phyloP scores from a whole-genome alignment of 2,329 filamentous ascomycete species.

The Pleoardoris graminearum region DNA sequence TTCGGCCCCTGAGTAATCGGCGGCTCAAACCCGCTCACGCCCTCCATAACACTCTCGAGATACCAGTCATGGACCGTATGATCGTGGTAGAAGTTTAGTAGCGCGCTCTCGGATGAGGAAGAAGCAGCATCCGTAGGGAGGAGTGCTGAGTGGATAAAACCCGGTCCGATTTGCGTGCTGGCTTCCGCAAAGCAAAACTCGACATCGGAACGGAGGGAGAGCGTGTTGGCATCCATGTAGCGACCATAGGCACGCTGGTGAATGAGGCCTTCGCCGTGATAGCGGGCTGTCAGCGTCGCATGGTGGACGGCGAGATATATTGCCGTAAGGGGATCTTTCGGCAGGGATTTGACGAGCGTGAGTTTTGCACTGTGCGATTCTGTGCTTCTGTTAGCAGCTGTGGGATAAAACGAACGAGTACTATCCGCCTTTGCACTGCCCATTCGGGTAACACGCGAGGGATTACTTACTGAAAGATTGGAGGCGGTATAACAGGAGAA shows the following conservation, averaged over 20 bases:
- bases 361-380: conserved; percentile 20
- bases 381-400: conserved; percentile 13
- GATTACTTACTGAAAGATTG: conserved; percentile 19
- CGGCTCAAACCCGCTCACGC: conserved; percentile 24
- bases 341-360: conserved; percentile 26
- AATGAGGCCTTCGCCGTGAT: conserved; percentile 38
- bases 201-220: conserved; percentile 33
- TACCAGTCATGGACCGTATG: conserved; percentile 32
- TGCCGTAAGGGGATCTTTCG: conserved; percentile 28
- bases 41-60: conserved; percentile 20
- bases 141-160: conserved; percentile 31
- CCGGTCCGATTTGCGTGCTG: conserved; percentile 26
- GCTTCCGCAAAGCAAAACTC: conserved; percentile 39
- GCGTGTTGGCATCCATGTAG: conserved; percentile 34
- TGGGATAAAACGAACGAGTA: not conserved
- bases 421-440: not conserved
- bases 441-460: not conserved
- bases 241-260: conserved; percentile 34
- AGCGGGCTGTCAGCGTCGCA: conserved; percentile 34
- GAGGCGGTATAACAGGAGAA: conserved; percentile 33
- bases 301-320: conserved; percentile 36
- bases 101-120: conserved; percentile 16
- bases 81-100: conserved; percentile 38
- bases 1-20: conserved; percentile 35
- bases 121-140: conserved; percentile 2